Conservation (phyloP, 2,329 filamentous ascomycete genomes). For the Ophiosphaerella herpotricha region DNA sequence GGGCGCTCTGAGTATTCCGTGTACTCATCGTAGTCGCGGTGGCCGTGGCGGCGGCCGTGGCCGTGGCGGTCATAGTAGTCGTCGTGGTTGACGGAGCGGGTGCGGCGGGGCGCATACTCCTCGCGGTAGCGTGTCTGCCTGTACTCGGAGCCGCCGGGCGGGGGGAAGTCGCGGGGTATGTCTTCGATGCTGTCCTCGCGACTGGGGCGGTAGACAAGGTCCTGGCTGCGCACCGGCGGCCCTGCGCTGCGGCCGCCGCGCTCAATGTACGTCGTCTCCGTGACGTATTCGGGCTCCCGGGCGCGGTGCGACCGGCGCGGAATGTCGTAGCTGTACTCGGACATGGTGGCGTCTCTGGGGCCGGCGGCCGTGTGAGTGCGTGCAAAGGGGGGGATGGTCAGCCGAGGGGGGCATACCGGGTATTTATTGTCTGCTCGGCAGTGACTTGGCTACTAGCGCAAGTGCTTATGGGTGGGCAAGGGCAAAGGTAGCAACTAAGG, state of each 20-base stretch:
- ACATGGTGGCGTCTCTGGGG: constrained; percentile 45
- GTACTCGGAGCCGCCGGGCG: constrained; percentile 59
- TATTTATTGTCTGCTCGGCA: constrained; percentile 7
- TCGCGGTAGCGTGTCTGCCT: constrained; percentile 55
- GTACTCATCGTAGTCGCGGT: constrained; percentile 55
- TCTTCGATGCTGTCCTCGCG: constrained; percentile 86
- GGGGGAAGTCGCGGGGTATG: constrained; percentile 81
- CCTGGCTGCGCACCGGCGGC: constrained; percentile 48
- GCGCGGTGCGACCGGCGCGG: constrained; percentile 50
- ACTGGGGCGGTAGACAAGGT: constrained; percentile 56
- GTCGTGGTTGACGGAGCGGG: constrained; percentile 67
- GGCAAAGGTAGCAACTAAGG: constrained; percentile 28
- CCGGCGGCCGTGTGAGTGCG: constrained; percentile 21
- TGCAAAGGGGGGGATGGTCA: constrained; percentile 4
- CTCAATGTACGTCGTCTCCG: constrained; percentile 57
- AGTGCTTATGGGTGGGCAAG: constrained; percentile 5
- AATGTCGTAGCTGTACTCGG: constrained; percentile 55
- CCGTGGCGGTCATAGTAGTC: constrained; percentile 51
- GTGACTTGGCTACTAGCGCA: constrained; percentile 22
- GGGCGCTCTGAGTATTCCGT: constrained; percentile 50
- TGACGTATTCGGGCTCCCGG: constrained; percentile 56
- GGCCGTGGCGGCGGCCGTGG: constrained; percentile 46
- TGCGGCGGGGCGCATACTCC: constrained; percentile 58
- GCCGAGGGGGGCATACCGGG: constrained; percentile 24
- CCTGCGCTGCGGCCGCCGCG: constrained; percentile 50